A percentile compares a stretch with the other conserved stretches of the same genome.
Evolutionary conservation across 495 filamentous ascomycete species (phyloP).

Genomic region (Articulospora tetracladia): DNA sequence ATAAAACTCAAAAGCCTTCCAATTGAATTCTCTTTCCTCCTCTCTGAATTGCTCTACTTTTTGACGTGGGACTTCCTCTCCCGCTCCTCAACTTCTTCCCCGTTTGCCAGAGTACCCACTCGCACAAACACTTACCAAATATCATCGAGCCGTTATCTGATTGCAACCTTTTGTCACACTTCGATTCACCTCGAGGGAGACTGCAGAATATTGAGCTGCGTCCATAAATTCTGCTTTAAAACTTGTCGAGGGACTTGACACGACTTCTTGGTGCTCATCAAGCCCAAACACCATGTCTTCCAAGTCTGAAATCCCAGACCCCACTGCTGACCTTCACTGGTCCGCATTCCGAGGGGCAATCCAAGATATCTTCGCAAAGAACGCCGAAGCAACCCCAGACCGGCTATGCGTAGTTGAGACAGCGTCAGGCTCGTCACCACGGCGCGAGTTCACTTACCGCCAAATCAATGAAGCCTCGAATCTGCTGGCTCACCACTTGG

Average conservation of each 20-base stretch:
- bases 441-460: conserved; percentile 74
- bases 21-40: neutral
- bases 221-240: too few relatives aligned
- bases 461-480: conserved; percentile 89
- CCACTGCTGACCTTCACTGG: conserved; percentile 78
- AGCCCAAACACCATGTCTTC: conserved; percentile 49
- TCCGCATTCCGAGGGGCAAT: conserved; percentile 76
- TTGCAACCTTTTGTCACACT: too few relatives aligned
- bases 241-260: too few relatives aligned
- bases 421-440: conserved; percentile 50
- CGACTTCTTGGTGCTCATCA: too few relatives aligned
- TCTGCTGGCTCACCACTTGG: conserved; percentile 71
- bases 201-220: too few relatives aligned
- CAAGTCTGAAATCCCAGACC: conserved; percentile 55
- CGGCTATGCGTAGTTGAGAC: conserved; percentile 84
- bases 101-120: too few relatives aligned
- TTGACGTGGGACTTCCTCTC: too few relatives aligned
- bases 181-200: too few relatives aligned
- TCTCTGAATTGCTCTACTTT: neutral
- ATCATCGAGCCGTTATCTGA: too few relatives aligned
- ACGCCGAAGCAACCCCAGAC: conserved; percentile 71
- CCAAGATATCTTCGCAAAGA: conserved; percentile 71
- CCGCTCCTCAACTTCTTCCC: too few relatives aligned
- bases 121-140: too few relatives aligned
- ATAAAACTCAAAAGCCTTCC: too few relatives aligned